These are phyloP conservation scores for Begonia loranthoides DNA, from an alignment of 306 rosid genomes.

Conservation along the genomic window DNA sequence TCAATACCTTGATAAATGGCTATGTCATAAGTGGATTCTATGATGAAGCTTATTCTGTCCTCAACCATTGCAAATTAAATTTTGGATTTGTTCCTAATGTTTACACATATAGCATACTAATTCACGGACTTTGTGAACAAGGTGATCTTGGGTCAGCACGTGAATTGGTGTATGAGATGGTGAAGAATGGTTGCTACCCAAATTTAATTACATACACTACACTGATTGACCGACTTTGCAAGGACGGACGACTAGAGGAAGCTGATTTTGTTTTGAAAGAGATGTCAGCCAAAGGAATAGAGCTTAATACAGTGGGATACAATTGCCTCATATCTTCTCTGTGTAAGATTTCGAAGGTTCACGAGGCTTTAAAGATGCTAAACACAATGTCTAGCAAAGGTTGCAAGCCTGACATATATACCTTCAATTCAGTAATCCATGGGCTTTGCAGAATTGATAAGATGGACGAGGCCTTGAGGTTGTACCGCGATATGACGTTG, in stretches of 20 bases:
- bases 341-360: conserved; percentile 45
- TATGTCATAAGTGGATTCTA: conserved; percentile 50
- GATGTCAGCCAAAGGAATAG: conserved; percentile 56
- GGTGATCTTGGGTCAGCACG: conserved; percentile 54
- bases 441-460: conserved; percentile 54
- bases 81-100: conserved; percentile 57
- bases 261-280: conserved; percentile 42
- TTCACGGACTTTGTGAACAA: conserved; percentile 66
- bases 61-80: conserved; percentile 34
- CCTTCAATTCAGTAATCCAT: conserved; percentile 62
- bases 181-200: conserved; percentile 48
- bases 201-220: conserved; percentile 69
- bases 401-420: conserved; percentile 71
- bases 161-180: conserved; percentile 52
- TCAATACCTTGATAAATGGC: conserved; percentile 70
- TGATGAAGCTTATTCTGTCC: conserved; percentile 55
- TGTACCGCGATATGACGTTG: conserved; percentile 61
- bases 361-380: conserved; percentile 44
- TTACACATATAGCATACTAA: conserved; percentile 65
- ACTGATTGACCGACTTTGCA: conserved; percentile 64
- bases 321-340: conserved; percentile 59
- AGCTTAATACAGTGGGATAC: conserved; percentile 61
- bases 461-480: conserved; percentile 53
- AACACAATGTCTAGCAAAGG: conserved; percentile 54
- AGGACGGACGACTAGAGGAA: conserved; percentile 47